A percentile compares a stretch with the other conserved stretches of the same genome.
Evolutionary conservation across 371 early-diverging fungal species (phyloP).

Genomic region (Apophysomyces sp.): DNA sequence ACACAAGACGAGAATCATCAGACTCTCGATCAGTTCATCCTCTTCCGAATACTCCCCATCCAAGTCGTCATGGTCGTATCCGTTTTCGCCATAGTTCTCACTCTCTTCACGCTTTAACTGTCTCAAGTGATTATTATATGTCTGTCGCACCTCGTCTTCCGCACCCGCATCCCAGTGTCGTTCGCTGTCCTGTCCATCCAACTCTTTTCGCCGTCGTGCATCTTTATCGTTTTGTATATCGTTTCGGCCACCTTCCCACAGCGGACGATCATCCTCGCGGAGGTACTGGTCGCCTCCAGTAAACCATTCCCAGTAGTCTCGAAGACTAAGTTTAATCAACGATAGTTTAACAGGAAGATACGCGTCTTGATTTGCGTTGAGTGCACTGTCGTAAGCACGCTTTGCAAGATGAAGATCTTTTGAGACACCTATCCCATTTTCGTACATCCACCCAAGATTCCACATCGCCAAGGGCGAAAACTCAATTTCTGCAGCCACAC

Average conservation of each 20-base stretch:
- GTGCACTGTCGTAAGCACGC: constrained; percentile 82
- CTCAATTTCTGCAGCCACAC: constrained; percentile 84
- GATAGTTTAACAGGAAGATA: constrained; percentile 82
- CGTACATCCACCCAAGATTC: constrained; percentile 97
- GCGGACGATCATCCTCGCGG: constrained; percentile 10
- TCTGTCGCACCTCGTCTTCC: constrained; percentile 41
- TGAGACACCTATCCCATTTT: constrained; percentile 87
- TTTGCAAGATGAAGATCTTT: constrained; percentile 93
- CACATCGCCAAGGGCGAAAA: constrained; percentile 87
- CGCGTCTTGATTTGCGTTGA: constrained; percentile 76
- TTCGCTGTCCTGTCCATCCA: constrained; percentile 18
- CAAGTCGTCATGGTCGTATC: constrained; percentile 19
- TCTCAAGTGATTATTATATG: constrained; percentile 35
- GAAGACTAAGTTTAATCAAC: constrained; percentile 67
- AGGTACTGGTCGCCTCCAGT: constrained; percentile 53
- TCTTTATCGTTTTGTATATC: constrained; percentile 10
- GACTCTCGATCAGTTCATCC: constrained; percentile 55
- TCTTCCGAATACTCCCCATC: constrained; percentile 43
- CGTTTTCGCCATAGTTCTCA: constrained; percentile 13
- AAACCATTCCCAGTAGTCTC: constrained; percentile 67
- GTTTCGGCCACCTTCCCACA: constrained; percentile 1
- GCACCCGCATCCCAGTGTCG: constrained; percentile 24
- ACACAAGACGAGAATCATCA: constrained; percentile 58
- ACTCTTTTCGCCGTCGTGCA: constrained; percentile 21
- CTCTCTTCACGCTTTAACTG: constrained; percentile 38